These are phyloP conservation scores for Aspergillus thermomutatus DNA, from an alignment of 2,329 filamentous ascomycete species.

Conservation along the genomic window DNA sequence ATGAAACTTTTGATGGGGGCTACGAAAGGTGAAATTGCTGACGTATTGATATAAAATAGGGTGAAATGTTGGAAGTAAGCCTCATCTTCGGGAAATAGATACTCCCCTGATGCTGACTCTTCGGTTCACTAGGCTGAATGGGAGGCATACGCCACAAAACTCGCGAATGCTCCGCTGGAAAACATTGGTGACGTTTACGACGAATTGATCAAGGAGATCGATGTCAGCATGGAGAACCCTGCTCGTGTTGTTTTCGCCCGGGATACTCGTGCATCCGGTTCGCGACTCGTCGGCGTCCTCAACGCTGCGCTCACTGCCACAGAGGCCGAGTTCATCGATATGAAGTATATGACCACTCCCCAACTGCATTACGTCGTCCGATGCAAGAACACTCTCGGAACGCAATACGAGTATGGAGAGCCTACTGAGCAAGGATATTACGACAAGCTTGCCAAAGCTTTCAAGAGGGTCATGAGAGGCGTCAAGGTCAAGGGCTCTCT, in stretches of 20 bases:
- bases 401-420: constrained; percentile 81
- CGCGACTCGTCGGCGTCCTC: constrained; percentile 74
- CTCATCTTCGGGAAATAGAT: background rate
- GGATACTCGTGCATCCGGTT: constrained; percentile 90
- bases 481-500: constrained; percentile 70
- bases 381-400: constrained; percentile 88
- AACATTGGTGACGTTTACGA: constrained; percentile 75
- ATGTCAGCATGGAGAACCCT: constrained; percentile 66
- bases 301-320: constrained; percentile 75
- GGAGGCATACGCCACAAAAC: constrained; percentile 82
- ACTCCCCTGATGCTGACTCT: constrained; percentile 13
- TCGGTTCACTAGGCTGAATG: constrained; percentile 61
- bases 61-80: constrained; percentile 88
- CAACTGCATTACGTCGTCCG: constrained; percentile 96
- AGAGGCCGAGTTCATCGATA: constrained; percentile 72
- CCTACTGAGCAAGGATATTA: constrained; percentile 92
- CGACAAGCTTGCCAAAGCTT: constrained; percentile 81
- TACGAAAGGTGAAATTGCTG: constrained; percentile 1
- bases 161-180: constrained; percentile 80
- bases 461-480: constrained; percentile 76
- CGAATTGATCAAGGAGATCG: constrained; percentile 69
- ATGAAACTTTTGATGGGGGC: background rate
- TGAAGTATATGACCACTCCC: constrained; percentile 91
- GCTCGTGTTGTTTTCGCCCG: constrained; percentile 85
- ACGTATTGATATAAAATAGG: constrained; percentile 43